phyloP scores from a whole-genome alignment of 2,329 filamentous ascomycete genomes.

The Ascochyta rabiei region DNA sequence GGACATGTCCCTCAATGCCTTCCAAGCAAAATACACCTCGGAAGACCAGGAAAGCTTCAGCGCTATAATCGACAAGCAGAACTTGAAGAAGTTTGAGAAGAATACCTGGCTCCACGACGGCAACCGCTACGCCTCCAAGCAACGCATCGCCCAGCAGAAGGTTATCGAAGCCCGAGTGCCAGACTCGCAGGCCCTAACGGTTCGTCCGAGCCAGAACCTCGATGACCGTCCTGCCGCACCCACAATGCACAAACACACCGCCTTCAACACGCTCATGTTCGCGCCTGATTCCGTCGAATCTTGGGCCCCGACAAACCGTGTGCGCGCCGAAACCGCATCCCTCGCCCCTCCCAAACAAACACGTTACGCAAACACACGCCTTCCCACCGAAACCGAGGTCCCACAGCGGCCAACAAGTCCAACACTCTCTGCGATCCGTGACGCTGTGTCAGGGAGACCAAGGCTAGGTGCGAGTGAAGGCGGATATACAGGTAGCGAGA shows the following conservation, averaged over 20 bases:
- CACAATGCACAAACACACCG: constrained; percentile 71
- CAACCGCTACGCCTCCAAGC: constrained; percentile 76
- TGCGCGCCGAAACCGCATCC: constrained; percentile 72
- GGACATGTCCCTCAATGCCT: constrained; percentile 80
- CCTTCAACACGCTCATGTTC: constrained; percentile 91
- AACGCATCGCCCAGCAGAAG: constrained; percentile 70
- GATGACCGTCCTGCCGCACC: constrained; percentile 77
- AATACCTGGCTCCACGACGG: constrained; percentile 88
- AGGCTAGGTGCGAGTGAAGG: constrained; percentile 67
- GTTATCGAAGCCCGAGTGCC: constrained; percentile 66
- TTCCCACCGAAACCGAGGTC: constrained; percentile 58
- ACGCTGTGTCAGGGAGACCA: constrained; percentile 78
- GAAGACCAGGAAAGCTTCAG: constrained; percentile 99
- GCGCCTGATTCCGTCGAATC: constrained; percentile 67
- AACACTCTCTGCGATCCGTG: constrained; percentile 79
- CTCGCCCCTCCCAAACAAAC: constrained; percentile 78
- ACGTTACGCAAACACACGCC: constrained; percentile 80
- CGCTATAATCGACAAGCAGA: constrained; percentile 87
- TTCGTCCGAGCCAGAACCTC: constrained; percentile 63
- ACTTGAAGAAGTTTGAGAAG: constrained; percentile 80
- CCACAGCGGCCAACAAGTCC: constrained; percentile 72
- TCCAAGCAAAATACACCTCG: constrained; percentile 92
- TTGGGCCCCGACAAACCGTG: constrained; percentile 63
- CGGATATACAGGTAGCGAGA: constrained; percentile 71
- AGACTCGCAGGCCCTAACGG: constrained; percentile 39